These are phyloP conservation scores for Capsicum chinense DNA, from an alignment of 257 asterid species.

Conservation along the genomic window DNA sequence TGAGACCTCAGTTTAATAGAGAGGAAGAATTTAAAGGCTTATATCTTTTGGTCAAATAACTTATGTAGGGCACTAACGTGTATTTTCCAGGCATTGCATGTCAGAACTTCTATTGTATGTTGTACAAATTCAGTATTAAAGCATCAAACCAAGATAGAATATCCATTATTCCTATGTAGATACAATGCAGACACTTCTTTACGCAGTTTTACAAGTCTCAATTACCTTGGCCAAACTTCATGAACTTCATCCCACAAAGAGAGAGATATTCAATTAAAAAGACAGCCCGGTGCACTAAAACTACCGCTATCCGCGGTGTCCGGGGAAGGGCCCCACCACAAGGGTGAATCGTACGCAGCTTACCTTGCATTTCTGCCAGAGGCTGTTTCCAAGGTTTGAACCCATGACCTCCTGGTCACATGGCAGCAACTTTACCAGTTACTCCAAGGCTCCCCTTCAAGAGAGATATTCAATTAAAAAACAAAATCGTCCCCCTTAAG, in stretches of 20 bases:
- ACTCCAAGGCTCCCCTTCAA: no score
- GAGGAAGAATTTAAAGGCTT: constrained; percentile 7
- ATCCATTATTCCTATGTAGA: background rate
- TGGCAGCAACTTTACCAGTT: no score
- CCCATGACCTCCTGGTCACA: no score
- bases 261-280: background rate
- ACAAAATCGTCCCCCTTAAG: background rate
- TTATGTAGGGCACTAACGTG: background rate
- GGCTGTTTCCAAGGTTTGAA: no score
- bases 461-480: background rate
- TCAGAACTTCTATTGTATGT: background rate
- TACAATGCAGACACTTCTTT: background rate
- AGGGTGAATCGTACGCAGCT: no score
- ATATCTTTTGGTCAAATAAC: background rate
- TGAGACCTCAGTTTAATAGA: background rate
- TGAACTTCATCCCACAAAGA: background rate
- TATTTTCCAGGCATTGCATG: background rate
- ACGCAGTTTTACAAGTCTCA: constrained; percentile 14
- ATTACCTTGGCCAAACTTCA: constrained; percentile 20
- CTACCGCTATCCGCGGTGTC: no score
- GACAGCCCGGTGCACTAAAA: no score
- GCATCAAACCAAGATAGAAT: background rate
- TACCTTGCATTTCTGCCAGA: no score
- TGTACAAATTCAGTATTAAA: background rate
- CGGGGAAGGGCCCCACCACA: no score